Base-by-base conservation (phyloP, 2,329 filamentous ascomycete species). In the Dactylellina haptotyla region DNA sequence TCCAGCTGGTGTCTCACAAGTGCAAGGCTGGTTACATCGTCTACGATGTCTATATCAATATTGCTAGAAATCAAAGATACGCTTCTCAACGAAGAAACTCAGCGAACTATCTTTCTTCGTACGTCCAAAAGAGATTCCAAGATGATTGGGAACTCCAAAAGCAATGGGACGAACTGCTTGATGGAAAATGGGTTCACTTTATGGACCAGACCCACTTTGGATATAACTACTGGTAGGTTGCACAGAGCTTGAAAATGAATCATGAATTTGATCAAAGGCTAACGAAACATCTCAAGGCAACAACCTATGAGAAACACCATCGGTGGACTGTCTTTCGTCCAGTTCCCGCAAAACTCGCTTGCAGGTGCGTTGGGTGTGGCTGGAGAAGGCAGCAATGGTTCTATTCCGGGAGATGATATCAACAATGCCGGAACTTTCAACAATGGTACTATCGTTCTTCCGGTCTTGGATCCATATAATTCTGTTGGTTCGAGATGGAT, bases 291-390 rank as follows among this genome's bases (percentile, higher is more conserved):
- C 81, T 86, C 6, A 84, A 85, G 88, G 88, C 89, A 91, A 80
- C 89, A 91, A 78, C 88, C 89, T 0, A 90, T 90, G 89, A 83
- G 88, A 32, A 89, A 91, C 78, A 85, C 85, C 0, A 84, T 89
- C 0, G 88, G 89, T 0, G 84, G 86, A 5, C 83, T 90, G 75
- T 81, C 84, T 3, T 88, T 86, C 75, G 86, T 89, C 0, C 86
- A 89, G 78, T 83, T 83, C 1, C 80, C 83, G 1, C 86, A 89
- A 58, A 83, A 84, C 10, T 85, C 85, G 3, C 81, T 90, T 4
- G 84, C 86, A 0, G 89, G 89, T 5, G 84, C 88, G 61, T 82
- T 91, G 63, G 87, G 88, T 20, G 82, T 92, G 46, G 82, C 86
- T 0, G 83, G 90, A 1, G 88, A 91, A 78, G 88, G 86, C 0